These are phyloP conservation scores for Carnegiea gigantea DNA, from an alignment of 179 eudicot genomes.

Conservation along the genomic window DNA sequence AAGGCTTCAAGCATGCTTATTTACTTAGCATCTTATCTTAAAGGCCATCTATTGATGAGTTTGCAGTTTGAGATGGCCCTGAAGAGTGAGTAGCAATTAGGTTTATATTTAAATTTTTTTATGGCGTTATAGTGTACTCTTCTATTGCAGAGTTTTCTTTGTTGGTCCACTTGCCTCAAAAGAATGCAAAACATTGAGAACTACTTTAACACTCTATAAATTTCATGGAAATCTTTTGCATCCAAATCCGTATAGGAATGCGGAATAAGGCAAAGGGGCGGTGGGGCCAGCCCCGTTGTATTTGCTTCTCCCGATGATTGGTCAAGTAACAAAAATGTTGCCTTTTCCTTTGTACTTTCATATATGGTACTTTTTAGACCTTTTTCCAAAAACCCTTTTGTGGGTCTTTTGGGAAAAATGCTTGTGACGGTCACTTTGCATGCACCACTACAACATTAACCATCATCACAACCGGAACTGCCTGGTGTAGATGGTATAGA, in stretches of 20 bases:
- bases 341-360: background rate
- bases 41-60: background rate
- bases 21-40: background rate
- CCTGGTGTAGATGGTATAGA: too few relatives aligned
- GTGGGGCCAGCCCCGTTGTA: too few relatives aligned
- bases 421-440: background rate
- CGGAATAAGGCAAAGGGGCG: too few relatives aligned
- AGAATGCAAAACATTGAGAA: background rate
- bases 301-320: too few relatives aligned
- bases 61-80: background rate
- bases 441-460: background rate
- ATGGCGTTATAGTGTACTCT: background rate
- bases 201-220: background rate
- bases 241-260: too few relatives aligned
- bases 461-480: background rate
- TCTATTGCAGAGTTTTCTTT: background rate
- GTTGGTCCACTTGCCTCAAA: background rate
- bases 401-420: background rate
- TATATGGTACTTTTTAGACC: background rate
- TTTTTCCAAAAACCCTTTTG: background rate
- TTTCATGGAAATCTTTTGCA: background rate
- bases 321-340: too few relatives aligned
- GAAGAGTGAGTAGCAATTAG: background rate
- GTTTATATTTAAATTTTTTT: background rate
- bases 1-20: background rate